Percentiles rank a stretch among this genome's conserved stretches.
Conservation (phyloP, 2,329 filamentous ascomycete genomes). For the Lojkania enalia region DNA sequence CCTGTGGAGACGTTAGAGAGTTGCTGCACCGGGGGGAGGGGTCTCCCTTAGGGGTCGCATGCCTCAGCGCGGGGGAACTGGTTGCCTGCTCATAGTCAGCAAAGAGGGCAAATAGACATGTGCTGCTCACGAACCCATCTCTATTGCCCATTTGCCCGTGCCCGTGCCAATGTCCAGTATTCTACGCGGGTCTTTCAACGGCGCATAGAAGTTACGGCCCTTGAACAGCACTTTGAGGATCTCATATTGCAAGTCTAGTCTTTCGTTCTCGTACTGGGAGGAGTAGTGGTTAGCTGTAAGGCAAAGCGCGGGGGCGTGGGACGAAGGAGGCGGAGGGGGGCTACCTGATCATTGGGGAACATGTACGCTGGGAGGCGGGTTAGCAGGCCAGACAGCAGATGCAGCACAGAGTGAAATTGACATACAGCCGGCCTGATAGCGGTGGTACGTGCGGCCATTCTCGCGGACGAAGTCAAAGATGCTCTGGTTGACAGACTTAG, state of each 20-base stretch:
- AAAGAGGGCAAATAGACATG: neutral
- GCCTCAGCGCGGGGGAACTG: constrained; percentile 40
- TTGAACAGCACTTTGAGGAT: constrained; percentile 44
- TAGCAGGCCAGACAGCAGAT: constrained; percentile 21
- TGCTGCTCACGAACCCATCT: constrained; percentile 42
- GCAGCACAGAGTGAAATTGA: neutral
- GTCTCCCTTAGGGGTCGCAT: constrained; percentile 11
- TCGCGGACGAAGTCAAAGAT: constrained; percentile 45
- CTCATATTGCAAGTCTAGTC: constrained; percentile 44
- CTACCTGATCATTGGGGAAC: constrained; percentile 46
- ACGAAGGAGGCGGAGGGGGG: constrained; percentile 4
- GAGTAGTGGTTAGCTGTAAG: constrained; percentile 5
- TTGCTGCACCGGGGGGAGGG: neutral
- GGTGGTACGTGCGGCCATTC: constrained; percentile 48
- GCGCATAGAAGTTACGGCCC: constrained; percentile 43
- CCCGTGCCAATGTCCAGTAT: constrained; percentile 50
- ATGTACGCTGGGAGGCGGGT: constrained; percentile 40
- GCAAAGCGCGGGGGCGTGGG: constrained; percentile 5
- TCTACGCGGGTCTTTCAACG: constrained; percentile 40
- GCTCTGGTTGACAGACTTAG: constrained; percentile 44
- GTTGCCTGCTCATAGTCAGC: constrained; percentile 35
- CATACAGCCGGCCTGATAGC: constrained; percentile 46
- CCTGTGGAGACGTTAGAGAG: constrained; percentile 30
- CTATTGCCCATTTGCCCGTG: constrained; percentile 47
- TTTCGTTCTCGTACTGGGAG: constrained; percentile 41